Evolutionary conservation across 345 rosid species (phyloP).

Genomic region (Carallia brachiata): DNA sequence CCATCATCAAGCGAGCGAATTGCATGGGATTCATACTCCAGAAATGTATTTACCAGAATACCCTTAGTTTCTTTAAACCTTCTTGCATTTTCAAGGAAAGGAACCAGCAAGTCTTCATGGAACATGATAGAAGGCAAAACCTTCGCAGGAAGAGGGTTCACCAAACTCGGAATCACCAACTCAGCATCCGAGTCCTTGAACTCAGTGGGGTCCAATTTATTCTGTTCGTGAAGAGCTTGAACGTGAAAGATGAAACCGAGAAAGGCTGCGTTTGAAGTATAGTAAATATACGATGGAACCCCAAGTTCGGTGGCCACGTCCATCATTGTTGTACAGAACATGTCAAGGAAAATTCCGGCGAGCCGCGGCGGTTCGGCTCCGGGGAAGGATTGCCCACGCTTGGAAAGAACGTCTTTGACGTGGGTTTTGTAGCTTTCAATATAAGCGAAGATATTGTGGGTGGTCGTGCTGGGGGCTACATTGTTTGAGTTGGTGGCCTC

Average conservation of each 20-base stretch:
- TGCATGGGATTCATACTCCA: conserved; percentile 13
- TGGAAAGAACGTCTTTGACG: conserved; percentile 18
- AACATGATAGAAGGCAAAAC: background rate
- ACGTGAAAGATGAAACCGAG: conserved; percentile 5
- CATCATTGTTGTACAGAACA: conserved; percentile 4
- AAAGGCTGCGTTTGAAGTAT: conserved; percentile 8
- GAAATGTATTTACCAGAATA: conserved; percentile 8
- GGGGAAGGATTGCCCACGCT: background rate
- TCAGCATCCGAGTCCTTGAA: background rate
- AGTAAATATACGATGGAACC: conserved; percentile 11
- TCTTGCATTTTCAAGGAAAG: background rate
- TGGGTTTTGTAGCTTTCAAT: conserved; percentile 24
- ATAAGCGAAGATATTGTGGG: background rate
- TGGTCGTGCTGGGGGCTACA: background rate
- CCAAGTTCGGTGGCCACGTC: conserved; percentile 6
- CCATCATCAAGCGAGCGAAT: background rate
- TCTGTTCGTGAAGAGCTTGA: background rate
- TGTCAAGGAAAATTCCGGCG: conserved; percentile 8
- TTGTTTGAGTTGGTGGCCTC: background rate
- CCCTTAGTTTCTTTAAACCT: conserved; percentile 8
- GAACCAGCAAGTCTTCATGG: background rate
- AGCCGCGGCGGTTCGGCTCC: background rate
- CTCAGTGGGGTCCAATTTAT: background rate
- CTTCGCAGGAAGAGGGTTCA: conserved; percentile 1
- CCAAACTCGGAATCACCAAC: conserved; percentile 4